Evolutionary conservation across 2,329 filamentous ascomycete species (phyloP).

Genomic region (Aspergillus sp.): DNA sequence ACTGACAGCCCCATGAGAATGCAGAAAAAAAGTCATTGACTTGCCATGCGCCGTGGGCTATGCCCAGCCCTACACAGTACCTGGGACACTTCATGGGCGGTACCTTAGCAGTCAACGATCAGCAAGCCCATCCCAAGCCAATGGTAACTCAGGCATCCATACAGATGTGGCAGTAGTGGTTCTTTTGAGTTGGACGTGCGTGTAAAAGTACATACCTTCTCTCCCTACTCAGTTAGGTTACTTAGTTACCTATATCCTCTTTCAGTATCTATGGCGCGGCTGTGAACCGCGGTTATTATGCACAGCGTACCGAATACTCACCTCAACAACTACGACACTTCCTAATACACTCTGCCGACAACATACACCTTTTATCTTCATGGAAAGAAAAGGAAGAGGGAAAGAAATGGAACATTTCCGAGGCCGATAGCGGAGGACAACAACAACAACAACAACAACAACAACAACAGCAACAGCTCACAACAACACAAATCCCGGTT

Average conservation of each 20-base stretch:
- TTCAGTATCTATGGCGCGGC: background rate
- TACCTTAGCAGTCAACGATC: constrained; percentile 6
- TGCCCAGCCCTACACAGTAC: background rate
- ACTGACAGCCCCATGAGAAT: background rate
- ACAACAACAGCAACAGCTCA: background rate
- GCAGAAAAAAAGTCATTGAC: background rate
- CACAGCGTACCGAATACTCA: background rate
- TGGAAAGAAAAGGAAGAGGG: background rate
- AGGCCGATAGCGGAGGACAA: background rate
- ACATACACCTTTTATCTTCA: background rate
- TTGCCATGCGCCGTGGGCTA: background rate
- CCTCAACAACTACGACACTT: background rate
- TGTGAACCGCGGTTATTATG: background rate
- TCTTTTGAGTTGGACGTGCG: background rate
- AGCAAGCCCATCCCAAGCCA: background rate
- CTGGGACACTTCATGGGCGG: background rate
- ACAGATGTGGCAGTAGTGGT: background rate
- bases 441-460: background rate
- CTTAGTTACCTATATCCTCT: background rate
- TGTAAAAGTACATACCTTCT: background rate
- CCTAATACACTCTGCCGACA: background rate
- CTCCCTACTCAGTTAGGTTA: background rate
- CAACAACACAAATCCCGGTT: background rate
- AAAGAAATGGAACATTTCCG: background rate
- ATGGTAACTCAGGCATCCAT: background rate